Conservation (phyloP, 352 stramenopile genomes). For the Globisporangium cystogenes region DNA sequence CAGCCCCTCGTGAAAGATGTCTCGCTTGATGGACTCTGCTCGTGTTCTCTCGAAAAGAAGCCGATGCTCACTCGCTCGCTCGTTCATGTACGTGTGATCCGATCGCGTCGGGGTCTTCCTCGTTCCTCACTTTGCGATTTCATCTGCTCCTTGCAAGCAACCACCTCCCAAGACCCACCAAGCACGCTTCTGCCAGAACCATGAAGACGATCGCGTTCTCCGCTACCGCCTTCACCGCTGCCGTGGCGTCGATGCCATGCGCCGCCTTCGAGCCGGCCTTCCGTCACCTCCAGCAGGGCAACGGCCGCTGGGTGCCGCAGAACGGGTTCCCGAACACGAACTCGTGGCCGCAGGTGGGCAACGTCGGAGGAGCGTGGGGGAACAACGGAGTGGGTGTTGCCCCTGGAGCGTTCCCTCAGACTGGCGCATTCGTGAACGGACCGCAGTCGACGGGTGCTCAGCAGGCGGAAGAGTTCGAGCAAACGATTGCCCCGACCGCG, state of each 20-base stretch:
- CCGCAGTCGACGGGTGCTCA: not conserved
- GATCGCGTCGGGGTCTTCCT: not conserved
- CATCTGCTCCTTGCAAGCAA: constrained; percentile 5
- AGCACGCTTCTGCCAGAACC: too few relatives aligned
- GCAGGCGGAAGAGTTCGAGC: constrained; percentile 1
- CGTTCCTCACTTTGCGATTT: constrained; percentile 26
- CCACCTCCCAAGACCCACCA: not conserved
- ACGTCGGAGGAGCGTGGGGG: constrained; percentile 21
- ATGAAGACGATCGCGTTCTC: constrained; percentile 21
- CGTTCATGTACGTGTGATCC: not conserved
- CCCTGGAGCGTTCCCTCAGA: constrained; percentile 5
- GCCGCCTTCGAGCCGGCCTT: constrained; percentile 13
- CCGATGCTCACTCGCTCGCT: too few relatives aligned
- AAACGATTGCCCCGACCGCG: not conserved
- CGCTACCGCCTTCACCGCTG: too few relatives aligned
- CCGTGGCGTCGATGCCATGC: not conserved
- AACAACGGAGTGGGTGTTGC: too few relatives aligned
- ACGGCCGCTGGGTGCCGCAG: not conserved
- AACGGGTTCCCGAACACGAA: not conserved
- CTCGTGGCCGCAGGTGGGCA: constrained; percentile 19
- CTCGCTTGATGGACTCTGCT: too few relatives aligned
- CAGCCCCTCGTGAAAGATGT: too few relatives aligned
- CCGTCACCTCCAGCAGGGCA: constrained; percentile 6
- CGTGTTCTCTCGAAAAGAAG: too few relatives aligned
- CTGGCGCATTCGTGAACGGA: not conserved